Evolutionary conservation across 345 rosid species (phyloP).

Genomic region (Hypericum perforatum): DNA sequence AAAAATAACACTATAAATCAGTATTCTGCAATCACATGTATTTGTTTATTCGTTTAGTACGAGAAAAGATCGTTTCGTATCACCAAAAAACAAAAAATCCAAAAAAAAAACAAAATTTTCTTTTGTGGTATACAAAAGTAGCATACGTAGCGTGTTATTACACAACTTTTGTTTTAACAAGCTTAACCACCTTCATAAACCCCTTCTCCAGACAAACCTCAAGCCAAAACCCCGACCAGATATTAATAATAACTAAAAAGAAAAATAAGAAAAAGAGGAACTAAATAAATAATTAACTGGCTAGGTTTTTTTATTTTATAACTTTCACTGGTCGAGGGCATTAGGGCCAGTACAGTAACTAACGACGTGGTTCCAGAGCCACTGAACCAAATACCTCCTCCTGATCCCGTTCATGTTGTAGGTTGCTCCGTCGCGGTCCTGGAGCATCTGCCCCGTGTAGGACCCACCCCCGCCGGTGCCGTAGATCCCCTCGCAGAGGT

Average conservation of each 20-base stretch:
- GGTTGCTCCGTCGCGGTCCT: constrained; percentile 65
- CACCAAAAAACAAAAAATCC: background rate
- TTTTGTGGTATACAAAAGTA: constrained; percentile 14
- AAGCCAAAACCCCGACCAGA: constrained; percentile 3
- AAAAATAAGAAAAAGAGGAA: background rate
- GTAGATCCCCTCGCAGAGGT: constrained; percentile 91
- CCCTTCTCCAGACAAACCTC: constrained; percentile 11
- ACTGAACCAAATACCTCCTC: constrained; percentile 82
- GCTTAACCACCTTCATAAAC: constrained; percentile 20
- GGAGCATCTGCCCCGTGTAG: constrained; percentile 74
- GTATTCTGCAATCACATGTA: too few relatives aligned
- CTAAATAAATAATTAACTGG: background rate
- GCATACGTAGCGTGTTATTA: constrained; percentile 20
- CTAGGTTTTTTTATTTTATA: background rate
- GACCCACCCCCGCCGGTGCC: constrained; percentile 99
- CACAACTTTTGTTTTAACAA: constrained; percentile 16
- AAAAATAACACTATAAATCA: too few relatives aligned
- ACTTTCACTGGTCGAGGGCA: constrained; percentile 53
- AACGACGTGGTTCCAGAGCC: constrained; percentile 80
- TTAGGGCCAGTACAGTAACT: constrained; percentile 92
- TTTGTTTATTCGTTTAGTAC: too few relatives aligned
- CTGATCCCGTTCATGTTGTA: constrained; percentile 78
- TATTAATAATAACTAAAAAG: background rate
- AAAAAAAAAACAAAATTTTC: background rate
- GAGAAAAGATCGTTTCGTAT: background rate